A percentile compares a stretch with the other conserved stretches of the same genome.
Conservation (phyloP, 306 rosid genomes). For the Vigna radiata region DNA sequence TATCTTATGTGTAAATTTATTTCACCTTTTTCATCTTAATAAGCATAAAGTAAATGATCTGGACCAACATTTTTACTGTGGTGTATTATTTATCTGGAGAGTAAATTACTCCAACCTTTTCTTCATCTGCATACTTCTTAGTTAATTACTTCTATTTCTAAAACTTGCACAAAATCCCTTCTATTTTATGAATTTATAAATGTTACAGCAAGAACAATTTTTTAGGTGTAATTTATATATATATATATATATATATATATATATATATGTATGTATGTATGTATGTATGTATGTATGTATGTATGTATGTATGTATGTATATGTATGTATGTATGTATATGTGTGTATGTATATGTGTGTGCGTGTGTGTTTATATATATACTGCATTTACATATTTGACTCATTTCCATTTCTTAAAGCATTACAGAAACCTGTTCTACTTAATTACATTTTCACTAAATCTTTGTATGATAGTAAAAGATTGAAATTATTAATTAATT, state of each 20-base stretch:
- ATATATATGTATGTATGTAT: too few species aligned
- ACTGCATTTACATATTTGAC: not conserved
- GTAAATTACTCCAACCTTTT: not conserved
- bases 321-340: too few species aligned
- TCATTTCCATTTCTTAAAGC: not conserved
- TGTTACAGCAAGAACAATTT: not conserved
- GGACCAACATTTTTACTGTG: not conserved
- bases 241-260: too few species aligned
- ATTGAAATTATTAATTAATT: not conserved
- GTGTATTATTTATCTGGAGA: constrained; percentile 25
- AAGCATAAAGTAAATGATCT: not conserved
- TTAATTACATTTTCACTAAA: not conserved
- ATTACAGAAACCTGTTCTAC: not conserved
- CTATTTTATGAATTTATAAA: not conserved
- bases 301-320: too few species aligned
- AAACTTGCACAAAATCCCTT: not conserved
- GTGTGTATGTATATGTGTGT: too few species aligned
- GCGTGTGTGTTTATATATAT: not conserved
- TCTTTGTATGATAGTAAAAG: too few species aligned
- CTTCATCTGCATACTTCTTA: not conserved
- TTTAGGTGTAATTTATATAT: not conserved
- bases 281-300: too few species aligned
- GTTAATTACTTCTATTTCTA: not conserved
- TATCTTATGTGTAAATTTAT: too few species aligned
- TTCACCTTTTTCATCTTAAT: too few species aligned